Conservation (phyloP, 306 rosid species). For the Coriaria nepalensis region DNA sequence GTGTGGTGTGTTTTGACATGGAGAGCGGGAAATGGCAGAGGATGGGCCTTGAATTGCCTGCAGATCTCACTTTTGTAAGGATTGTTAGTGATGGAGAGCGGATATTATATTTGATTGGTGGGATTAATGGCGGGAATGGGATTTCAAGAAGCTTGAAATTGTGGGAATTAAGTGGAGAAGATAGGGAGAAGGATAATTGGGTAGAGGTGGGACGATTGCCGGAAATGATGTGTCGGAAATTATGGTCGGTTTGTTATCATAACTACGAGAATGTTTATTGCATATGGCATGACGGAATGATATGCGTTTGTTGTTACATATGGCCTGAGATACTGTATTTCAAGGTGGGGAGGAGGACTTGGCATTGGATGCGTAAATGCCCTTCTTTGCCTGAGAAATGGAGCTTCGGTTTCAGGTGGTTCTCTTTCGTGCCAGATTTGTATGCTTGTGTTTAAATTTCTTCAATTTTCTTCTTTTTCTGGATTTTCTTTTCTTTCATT, state of each 20-base stretch:
- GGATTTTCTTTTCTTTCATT: too few species aligned
- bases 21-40: conserved; percentile 49
- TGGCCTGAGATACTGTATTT: conserved; percentile 92
- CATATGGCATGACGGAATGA: conserved; percentile 80
- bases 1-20: conserved; percentile 46
- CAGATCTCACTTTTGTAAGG: conserved; percentile 45
- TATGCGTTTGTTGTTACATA: conserved; percentile 75
- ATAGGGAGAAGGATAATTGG: conserved; percentile 35
- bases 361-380: conserved; percentile 92
- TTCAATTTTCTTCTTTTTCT: too few species aligned
- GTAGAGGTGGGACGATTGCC: conserved; percentile 54
- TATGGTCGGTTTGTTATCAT: conserved; percentile 75
- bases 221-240: conserved; percentile 56
- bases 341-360: conserved; percentile 50
- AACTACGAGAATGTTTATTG: conserved; percentile 86
- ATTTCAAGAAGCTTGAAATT: conserved; percentile 55
- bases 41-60: conserved; percentile 23
- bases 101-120: conserved; percentile 57
- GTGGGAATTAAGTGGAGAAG: conserved; percentile 46
- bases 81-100: conserved; percentile 38
- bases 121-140: conserved; percentile 56
- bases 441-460: conserved; percentile 31
- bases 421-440: conserved; percentile 62
- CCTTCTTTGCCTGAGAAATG: conserved; percentile 64
- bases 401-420: conserved; percentile 85